phyloP scores from a whole-genome alignment of 208 protist genomes.

The Balamuthia mandrillaris region DNA sequence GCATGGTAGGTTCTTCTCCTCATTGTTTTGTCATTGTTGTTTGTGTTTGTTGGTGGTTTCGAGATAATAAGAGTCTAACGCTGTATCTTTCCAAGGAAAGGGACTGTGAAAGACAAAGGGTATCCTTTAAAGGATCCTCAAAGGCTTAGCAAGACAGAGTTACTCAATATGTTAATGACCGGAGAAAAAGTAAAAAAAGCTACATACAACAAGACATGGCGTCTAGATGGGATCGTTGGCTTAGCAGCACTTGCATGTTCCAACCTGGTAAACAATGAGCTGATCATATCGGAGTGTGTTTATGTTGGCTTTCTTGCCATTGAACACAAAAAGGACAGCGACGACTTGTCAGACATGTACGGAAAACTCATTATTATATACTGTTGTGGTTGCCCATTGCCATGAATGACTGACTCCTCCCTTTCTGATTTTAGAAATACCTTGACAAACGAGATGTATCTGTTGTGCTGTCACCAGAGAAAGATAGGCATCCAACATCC shows the following conservation, averaged over 20 bases:
- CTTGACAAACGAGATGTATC: not conserved
- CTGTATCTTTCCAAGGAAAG: too few species aligned
- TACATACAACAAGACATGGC: not conserved
- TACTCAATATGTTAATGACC: too few species aligned
- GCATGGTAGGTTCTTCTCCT: not conserved
- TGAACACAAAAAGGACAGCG: not conserved
- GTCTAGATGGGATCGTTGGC: not conserved
- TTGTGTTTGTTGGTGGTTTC: too few species aligned
- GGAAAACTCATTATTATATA: not conserved
- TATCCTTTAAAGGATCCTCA: too few species aligned
- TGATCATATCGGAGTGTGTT: not conserved
- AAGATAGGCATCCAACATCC: not conserved
- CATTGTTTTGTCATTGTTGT: too few species aligned
- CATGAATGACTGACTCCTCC: too few species aligned
- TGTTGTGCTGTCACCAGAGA: not conserved
- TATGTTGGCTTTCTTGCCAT: not conserved
- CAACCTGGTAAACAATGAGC: too few species aligned
- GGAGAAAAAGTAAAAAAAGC: not conserved
- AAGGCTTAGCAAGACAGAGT: too few species aligned
- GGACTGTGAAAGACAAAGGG: too few species aligned
- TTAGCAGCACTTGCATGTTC: not conserved
- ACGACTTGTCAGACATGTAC: not conserved
- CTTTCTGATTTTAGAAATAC: not conserved
- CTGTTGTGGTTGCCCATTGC: not conserved
- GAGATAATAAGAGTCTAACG: too few species aligned